A percentile compares a stretch with the other conserved stretches of the same genome.
Evolutionary conservation across 2,329 filamentous ascomycete species (phyloP).

Genomic region (Pseudocercospora macadamiae): DNA sequence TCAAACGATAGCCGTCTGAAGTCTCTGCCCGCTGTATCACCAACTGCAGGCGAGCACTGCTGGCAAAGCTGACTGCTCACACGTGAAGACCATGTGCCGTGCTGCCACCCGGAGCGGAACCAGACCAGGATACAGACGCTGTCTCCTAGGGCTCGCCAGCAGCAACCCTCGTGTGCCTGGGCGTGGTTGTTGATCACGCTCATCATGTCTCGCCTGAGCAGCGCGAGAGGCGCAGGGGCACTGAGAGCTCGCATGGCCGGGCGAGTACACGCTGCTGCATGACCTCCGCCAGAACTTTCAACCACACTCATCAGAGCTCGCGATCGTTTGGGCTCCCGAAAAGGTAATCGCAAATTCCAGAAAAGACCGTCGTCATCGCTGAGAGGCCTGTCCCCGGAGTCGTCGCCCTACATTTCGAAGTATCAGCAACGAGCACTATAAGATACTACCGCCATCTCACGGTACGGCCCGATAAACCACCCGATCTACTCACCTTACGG

Average conservation of each 20-base stretch:
- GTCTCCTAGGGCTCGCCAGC: slow-evolving; percentile 3
- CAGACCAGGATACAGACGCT: background rate
- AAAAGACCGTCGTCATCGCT: slow-evolving; percentile 8
- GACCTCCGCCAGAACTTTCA: background rate
- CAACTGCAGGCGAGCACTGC: slow-evolving; percentile 14
- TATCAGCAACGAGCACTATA: slow-evolving; percentile 14
- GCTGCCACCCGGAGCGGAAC: slow-evolving; percentile 9
- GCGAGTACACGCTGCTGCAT: background rate
- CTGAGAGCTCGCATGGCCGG: too few species aligned
- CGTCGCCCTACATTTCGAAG: slow-evolving; percentile 20
- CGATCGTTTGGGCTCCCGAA: slow-evolving; percentile 12
- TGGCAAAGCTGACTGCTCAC: slow-evolving; percentile 14
- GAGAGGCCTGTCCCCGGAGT: slow-evolving; percentile 16
- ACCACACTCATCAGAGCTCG: too few species aligned
- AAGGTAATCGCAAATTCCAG: slow-evolving; percentile 23
- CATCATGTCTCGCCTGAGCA: slow-evolving; percentile 1
- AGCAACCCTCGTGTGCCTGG: slow-evolving; percentile 5
- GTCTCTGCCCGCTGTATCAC: slow-evolving; percentile 23
- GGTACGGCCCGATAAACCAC: slow-evolving; percentile 21
- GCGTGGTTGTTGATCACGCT: slow-evolving; percentile 15
- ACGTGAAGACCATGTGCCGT: slow-evolving; percentile 27
- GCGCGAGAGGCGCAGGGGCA: background rate
- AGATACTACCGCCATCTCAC: slow-evolving; percentile 12
- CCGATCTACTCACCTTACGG: slow-evolving; percentile 21
- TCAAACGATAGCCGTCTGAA: slow-evolving; percentile 31